Percentiles rank a stretch among this genome's conserved stretches.
Conservation (phyloP, 2,329 filamentous ascomycete species). For the Elsinoe ampelina region DNA sequence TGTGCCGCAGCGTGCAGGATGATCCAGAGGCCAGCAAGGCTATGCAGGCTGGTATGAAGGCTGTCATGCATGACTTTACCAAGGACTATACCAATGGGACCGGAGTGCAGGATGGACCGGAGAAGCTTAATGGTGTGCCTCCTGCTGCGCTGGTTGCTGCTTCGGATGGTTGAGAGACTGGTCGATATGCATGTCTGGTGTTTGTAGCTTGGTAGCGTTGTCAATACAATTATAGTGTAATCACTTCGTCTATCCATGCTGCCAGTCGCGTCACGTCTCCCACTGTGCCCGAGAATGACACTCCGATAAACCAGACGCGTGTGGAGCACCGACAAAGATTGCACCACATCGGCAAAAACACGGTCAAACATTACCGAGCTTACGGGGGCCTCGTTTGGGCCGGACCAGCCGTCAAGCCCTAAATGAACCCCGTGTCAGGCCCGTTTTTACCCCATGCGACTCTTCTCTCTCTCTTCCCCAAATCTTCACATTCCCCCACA, state of each 20-base stretch:
- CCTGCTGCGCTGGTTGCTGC: background rate
- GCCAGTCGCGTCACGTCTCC: background rate
- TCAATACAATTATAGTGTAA: background rate
- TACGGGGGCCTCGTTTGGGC: background rate
- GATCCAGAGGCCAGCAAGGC: slow-evolving; percentile 16
- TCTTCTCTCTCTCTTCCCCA: background rate
- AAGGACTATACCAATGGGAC: slow-evolving; percentile 7
- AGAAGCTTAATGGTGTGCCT: slow-evolving; percentile 6
- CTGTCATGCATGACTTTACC: slow-evolving; percentile 12
- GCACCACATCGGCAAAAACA: slow-evolving; percentile 6
- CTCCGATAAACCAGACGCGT: background rate
- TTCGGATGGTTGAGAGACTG: background rate
- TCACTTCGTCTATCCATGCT: background rate
- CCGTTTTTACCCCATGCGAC: slow-evolving; percentile 1
- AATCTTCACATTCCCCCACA: background rate
- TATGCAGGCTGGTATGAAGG: slow-evolving; percentile 9
- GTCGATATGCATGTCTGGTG: background rate
- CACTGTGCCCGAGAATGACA: background rate
- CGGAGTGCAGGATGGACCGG: background rate
- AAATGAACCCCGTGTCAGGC: background rate
- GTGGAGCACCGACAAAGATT: background rate
- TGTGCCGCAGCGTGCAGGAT: slow-evolving; percentile 14
- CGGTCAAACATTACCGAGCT: background rate
- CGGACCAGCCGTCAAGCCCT: background rate
- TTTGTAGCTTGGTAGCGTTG: slow-evolving; percentile 1